Evolutionary conservation across 1,284 basidiomycete species (phyloP).

Genomic region (Lignosus rhinocerotis): DNA sequence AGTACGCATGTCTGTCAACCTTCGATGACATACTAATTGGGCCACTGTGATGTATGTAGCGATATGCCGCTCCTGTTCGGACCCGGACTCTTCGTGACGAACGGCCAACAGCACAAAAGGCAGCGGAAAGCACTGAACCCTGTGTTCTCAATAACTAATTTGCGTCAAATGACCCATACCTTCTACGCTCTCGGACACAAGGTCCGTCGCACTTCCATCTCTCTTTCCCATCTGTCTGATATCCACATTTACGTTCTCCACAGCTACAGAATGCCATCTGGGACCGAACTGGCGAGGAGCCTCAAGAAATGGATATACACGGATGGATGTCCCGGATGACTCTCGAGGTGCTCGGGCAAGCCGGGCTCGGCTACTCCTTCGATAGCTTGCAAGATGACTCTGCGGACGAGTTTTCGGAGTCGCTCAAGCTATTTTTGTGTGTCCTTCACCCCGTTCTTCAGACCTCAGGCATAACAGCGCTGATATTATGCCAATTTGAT

Average conservation of each 20-base stretch:
- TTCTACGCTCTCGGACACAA: slow-evolving; percentile 17
- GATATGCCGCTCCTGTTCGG: slow-evolving; percentile 12
- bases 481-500: background rate
- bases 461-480: background rate
- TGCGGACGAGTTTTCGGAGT: slow-evolving; percentile 27
- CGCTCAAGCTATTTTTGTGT: slow-evolving; percentile 34
- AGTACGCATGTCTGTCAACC: background rate
- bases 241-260: background rate
- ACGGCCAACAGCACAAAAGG: slow-evolving; percentile 10
- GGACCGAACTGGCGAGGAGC: slow-evolving; percentile 7
- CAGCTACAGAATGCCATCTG: slow-evolving; percentile 25
- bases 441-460: background rate
- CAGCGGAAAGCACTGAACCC: slow-evolving; percentile 23
- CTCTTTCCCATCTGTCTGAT: background rate
- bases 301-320: slow-evolving; percentile 32
- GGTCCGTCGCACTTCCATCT: background rate
- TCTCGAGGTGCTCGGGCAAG: slow-evolving; percentile 39
- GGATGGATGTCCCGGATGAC: slow-evolving; percentile 36
- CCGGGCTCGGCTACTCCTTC: slow-evolving; percentile 39
- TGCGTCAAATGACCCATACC: slow-evolving; percentile 16
- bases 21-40: no score
- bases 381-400: slow-evolving; percentile 30
- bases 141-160: slow-evolving; percentile 18
- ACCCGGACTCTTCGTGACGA: slow-evolving; percentile 11
- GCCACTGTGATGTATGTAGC: background rate